Evolutionary conservation across 2,329 filamentous ascomycete species (phyloP).

Genomic region (Fusarium liriodendri): DNA sequence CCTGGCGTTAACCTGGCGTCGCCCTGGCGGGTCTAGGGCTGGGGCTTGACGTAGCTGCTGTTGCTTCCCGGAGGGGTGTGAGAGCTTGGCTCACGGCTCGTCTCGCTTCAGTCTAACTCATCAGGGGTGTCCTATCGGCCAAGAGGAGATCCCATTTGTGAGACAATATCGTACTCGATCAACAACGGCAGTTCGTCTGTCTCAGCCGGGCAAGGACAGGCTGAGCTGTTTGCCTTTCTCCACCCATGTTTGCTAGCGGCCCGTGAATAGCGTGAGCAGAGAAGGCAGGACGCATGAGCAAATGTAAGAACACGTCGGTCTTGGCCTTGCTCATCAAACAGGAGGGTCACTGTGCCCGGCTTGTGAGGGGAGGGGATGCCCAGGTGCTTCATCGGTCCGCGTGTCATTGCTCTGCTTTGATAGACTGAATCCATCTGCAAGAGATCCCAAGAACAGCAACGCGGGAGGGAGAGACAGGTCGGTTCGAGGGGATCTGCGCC

Average conservation of each 20-base stretch:
- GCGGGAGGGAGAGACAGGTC: not conserved
- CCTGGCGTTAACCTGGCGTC: constrained; percentile 1
- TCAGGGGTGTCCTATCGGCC: not conserved
- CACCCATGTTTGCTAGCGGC: constrained; percentile 9
- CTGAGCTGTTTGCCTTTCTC: constrained; percentile 5
- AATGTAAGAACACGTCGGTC: constrained; percentile 2
- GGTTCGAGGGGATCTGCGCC: not conserved
- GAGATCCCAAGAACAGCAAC: constrained; percentile 7
- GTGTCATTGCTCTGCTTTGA: not conserved
- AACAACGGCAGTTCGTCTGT: constrained; percentile 17
- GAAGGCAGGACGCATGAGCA: not conserved
- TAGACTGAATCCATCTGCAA: constrained; percentile 5
- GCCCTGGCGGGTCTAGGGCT: constrained; percentile 8
- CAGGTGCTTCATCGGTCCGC: not conserved
- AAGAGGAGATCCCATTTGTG: constrained; percentile 9
- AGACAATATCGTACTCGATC: constrained; percentile 13
- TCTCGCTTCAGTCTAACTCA: constrained; percentile 1
- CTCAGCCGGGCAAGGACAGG: constrained; percentile 3
- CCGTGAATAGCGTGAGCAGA: not conserved
- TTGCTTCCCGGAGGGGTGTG: not conserved
- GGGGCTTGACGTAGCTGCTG: constrained; percentile 2
- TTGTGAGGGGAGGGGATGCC: constrained; percentile 1
- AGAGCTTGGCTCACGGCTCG: constrained; percentile 9
- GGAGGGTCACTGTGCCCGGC: not conserved
- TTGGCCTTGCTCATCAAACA: not conserved